These are phyloP conservation scores for Yamadazyma insecticola DNA, from an alignment of 805 yeast genomes.

Conservation along the genomic window DNA sequence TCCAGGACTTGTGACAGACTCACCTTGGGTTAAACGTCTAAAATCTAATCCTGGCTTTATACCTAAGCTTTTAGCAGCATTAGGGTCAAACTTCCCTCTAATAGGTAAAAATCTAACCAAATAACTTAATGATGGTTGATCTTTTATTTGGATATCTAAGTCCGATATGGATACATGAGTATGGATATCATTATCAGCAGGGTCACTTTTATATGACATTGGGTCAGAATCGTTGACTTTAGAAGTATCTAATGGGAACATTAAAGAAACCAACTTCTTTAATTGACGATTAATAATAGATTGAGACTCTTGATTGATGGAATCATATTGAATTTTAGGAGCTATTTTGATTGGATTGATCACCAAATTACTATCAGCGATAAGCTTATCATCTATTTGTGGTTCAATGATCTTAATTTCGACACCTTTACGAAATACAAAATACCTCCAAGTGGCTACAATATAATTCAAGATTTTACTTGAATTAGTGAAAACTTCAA, in stretches of 20 bases:
- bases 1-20: constrained; percentile 48
- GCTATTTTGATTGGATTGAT: constrained; percentile 34
- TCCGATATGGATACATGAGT: constrained; percentile 24
- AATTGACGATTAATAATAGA: constrained; percentile 13
- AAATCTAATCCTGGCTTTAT: constrained; percentile 62
- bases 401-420: constrained; percentile 35
- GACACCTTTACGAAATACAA: constrained; percentile 76
- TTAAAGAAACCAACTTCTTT: constrained; percentile 39
- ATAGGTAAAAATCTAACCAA: constrained; percentile 61
- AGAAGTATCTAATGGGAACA: constrained; percentile 54
- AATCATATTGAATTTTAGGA: too few relatives aligned
- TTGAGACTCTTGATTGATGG: too few relatives aligned
- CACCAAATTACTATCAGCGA: constrained; percentile 33
- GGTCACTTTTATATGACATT: constrained; percentile 32
- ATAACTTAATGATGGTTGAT: constrained; percentile 55
- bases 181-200: constrained; percentile 33
- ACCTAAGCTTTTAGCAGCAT: constrained; percentile 64
- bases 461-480: constrained; percentile 38
- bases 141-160: constrained; percentile 5
- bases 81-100: constrained; percentile 71
- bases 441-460: constrained; percentile 79
- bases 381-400: constrained; percentile 17
- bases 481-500: constrained; percentile 49
- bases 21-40: constrained; percentile 57
- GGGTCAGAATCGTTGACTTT: constrained; percentile 34